phyloP scores from a whole-genome alignment of 2,329 filamentous ascomycete genomes.

The Colletotrichum tanaceti region DNA sequence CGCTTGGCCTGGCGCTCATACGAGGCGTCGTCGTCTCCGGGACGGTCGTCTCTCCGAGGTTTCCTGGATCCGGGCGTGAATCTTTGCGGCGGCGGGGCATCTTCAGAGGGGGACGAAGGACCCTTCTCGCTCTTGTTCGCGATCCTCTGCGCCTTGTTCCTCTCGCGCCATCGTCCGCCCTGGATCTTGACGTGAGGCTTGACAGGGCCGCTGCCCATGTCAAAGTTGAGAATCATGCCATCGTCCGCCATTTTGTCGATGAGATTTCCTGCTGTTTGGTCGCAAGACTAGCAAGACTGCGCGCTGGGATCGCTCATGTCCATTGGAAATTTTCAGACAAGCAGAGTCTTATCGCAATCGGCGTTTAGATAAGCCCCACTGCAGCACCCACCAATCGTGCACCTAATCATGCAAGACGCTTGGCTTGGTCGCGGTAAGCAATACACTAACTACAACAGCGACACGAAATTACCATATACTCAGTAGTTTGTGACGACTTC shows the following conservation, averaged over 20 bases:
- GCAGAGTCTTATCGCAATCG: conserved; percentile 33
- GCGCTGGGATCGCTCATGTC: background rate
- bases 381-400: background rate
- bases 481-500: too few species aligned
- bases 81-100: conserved; percentile 31
- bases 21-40: conserved; percentile 46
- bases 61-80: conserved; percentile 35
- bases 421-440: too few species aligned
- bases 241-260: conserved; percentile 82
- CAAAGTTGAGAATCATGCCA: conserved; percentile 94
- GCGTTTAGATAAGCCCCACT: conserved; percentile 36
- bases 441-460: too few species aligned
- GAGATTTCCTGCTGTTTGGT: conserved; percentile 13
- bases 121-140: conserved; percentile 50
- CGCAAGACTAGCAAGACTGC: conserved; percentile 21
- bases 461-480: background rate
- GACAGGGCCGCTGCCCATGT: conserved; percentile 75
- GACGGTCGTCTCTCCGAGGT: conserved; percentile 41
- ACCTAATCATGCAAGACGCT: background rate
- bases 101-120: conserved; percentile 44
- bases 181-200: conserved; percentile 76
- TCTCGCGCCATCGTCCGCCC: conserved; percentile 93
- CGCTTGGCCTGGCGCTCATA: conserved; percentile 57
- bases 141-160: conserved; percentile 80
- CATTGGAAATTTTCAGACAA: conserved; percentile 34